Evolutionary conservation across 2,329 filamentous ascomycete genomes (phyloP).

Genomic region (Neofusicoccum laricinum): DNA sequence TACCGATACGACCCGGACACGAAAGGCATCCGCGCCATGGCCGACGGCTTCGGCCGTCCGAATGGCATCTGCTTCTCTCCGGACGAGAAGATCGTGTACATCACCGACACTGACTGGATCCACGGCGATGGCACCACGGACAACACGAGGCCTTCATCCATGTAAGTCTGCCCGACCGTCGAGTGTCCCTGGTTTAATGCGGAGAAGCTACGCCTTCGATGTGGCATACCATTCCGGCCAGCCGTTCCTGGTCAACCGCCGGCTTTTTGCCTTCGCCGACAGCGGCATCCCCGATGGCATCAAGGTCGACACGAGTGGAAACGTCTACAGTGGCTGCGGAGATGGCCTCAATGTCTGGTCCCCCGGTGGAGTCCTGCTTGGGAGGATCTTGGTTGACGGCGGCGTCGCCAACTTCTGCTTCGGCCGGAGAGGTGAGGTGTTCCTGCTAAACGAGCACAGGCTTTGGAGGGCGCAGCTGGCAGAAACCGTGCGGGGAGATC

Average conservation of each 20-base stretch:
- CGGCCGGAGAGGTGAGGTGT: constrained; percentile 44
- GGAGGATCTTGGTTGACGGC: constrained; percentile 29
- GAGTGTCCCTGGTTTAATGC: background rate
- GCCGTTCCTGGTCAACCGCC: constrained; percentile 38
- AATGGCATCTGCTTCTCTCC: constrained; percentile 45
- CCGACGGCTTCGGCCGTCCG: constrained; percentile 38
- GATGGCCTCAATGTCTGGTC: constrained; percentile 54
- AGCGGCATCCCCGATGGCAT: constrained; percentile 47
- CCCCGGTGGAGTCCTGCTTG: constrained; percentile 43
- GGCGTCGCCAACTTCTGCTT: constrained; percentile 51
- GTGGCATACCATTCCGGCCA: constrained; percentile 38
- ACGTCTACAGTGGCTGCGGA: constrained; percentile 52
- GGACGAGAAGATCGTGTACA: constrained; percentile 39
- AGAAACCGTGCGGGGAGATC: constrained; percentile 16
- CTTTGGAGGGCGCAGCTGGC: constrained; percentile 24
- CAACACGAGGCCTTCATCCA: constrained; percentile 18
- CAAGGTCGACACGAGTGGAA: constrained; percentile 54
- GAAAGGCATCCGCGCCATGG: constrained; percentile 34
- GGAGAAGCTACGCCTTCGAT: constrained; percentile 41
- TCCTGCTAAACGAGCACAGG: constrained; percentile 44
- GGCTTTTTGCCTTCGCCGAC: constrained; percentile 52
- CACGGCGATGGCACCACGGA: constrained; percentile 11
- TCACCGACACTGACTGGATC: constrained; percentile 37
- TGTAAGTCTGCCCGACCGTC: background rate
- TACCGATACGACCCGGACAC: constrained; percentile 41